Conservation (phyloP, 495 filamentous ascomycete genomes). For the Lepidopterella palustris region DNA sequence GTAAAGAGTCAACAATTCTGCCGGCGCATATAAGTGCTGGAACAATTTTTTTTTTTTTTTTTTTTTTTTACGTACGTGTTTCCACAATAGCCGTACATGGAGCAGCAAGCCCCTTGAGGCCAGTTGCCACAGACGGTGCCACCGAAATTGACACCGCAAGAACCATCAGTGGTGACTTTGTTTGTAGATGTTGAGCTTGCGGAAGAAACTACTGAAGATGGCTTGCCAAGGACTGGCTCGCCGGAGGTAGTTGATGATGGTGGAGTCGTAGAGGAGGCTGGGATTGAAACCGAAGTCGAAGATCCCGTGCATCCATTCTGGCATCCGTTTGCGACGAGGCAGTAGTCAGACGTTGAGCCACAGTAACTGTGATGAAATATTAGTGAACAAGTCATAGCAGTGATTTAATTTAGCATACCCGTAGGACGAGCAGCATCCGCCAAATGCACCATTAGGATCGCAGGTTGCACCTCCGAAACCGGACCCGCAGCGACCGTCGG, state of each 20-base stretch:
- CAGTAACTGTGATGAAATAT: constrained; percentile 25
- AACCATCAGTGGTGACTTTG: constrained; percentile 39
- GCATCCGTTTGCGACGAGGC: constrained; percentile 30
- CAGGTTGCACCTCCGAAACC: constrained; percentile 32
- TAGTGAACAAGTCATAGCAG: background rate
- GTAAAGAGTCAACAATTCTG: no score
- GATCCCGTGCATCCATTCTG: constrained; percentile 35
- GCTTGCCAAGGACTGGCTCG: constrained; percentile 37
- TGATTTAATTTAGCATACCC: constrained; percentile 21
- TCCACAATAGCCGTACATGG: constrained; percentile 45
- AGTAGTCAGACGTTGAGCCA: constrained; percentile 33
- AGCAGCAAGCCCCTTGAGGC: constrained; percentile 46
- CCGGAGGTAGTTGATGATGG: constrained; percentile 28
- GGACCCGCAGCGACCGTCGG: constrained; percentile 32
- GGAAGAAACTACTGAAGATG: constrained; percentile 23
- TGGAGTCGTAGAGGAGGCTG: constrained; percentile 19
- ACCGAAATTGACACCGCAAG: constrained; percentile 43
- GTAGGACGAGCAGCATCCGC: constrained; percentile 33
- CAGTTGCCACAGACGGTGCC: constrained; percentile 46
- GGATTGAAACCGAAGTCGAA: constrained; percentile 1
- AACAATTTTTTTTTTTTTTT: no score
- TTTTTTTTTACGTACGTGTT: constrained; percentile 28
- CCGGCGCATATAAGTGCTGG: background rate
- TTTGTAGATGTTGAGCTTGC: constrained; percentile 8
- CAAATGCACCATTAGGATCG: constrained; percentile 28